These are phyloP conservation scores for Microcyclospora tardicrescens DNA, from an alignment of 2,329 filamentous ascomycete species.

Conservation along the genomic window DNA sequence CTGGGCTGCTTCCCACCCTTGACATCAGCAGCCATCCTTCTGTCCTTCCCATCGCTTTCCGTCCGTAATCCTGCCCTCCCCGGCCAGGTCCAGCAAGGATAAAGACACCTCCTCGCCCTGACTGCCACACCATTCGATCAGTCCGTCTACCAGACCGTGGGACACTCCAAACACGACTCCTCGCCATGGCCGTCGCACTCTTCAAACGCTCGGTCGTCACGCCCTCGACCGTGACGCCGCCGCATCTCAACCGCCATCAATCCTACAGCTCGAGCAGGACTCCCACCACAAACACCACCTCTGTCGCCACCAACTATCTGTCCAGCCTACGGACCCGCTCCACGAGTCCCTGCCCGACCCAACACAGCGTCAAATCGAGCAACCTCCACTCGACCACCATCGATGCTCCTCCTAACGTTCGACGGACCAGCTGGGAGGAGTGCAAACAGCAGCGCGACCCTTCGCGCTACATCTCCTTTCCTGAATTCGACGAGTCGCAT, in stretches of 20 bases:
- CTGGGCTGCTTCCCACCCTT: too few relatives aligned
- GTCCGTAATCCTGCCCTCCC: too few relatives aligned
- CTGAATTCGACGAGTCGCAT: constrained; percentile 17
- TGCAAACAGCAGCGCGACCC: constrained; percentile 16
- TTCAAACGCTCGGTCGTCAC: constrained; percentile 12
- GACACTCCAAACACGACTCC: not conserved
- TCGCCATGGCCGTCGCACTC: not conserved
- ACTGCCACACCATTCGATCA: too few relatives aligned
- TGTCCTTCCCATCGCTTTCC: too few relatives aligned
- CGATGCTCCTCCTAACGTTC: constrained; percentile 6
- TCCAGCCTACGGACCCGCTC: constrained; percentile 14
- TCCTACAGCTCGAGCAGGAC: constrained; percentile 3
- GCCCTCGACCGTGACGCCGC: constrained; percentile 14
- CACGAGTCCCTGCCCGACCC: constrained; percentile 10
- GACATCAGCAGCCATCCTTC: too few relatives aligned
- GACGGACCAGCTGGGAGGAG: constrained; percentile 21
- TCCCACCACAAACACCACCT: constrained; percentile 5
- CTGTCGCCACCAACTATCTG: constrained; percentile 3
- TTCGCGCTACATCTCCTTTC: constrained; percentile 21
- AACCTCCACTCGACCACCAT: constrained; percentile 10
- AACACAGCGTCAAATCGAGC: constrained; percentile 8
- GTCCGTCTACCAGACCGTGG: too few relatives aligned
- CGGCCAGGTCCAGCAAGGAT: too few relatives aligned
- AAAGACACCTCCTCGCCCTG: too few relatives aligned
- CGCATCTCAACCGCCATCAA: constrained; percentile 16